Conservation (phyloP, 139 green algal genomes). For the Chlamydomonas incerta region DNA sequence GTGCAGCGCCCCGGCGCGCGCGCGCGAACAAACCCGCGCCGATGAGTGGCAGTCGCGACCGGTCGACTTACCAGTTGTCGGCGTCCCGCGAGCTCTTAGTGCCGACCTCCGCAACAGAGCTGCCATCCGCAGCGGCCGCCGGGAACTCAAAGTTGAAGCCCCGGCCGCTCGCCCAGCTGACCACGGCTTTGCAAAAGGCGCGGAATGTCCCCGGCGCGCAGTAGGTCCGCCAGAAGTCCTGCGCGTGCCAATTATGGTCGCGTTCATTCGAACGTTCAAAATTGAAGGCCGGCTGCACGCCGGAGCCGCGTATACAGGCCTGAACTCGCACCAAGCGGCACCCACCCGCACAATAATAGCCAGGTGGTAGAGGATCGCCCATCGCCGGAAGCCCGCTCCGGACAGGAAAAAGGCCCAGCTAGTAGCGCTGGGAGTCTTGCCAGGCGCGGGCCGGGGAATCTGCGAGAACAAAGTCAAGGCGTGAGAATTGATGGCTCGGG, state of each 20-base stretch:
- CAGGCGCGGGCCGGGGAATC: no score
- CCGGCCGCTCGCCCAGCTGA: slow-evolving; percentile 47
- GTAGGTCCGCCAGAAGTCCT: slow-evolving; percentile 78
- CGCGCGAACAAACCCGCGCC: background rate
- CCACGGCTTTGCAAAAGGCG: slow-evolving; percentile 54
- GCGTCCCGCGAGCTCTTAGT: slow-evolving; percentile 23
- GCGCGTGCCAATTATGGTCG: no score
- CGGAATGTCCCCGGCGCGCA: slow-evolving; percentile 76
- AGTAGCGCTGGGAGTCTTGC: no score
- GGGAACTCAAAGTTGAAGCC: slow-evolving; percentile 69
- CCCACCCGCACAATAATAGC: no score
- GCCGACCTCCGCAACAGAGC: background rate
- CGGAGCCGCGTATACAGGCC: background rate
- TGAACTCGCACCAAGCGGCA: no score
- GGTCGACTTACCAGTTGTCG: slow-evolving; percentile 53
- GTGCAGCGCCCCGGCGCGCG: background rate
- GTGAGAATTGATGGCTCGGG: no score
- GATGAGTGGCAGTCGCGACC: background rate
- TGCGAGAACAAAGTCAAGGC: no score
- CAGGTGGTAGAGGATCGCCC: no score
- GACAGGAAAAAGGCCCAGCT: no score
- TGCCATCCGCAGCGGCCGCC: background rate
- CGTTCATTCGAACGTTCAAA: slow-evolving; percentile 43
- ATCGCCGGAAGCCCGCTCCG: no score
- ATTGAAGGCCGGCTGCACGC: background rate